Percentiles rank a stretch among this genome's conserved stretches.
These are phyloP conservation scores for Omphalotus olearius DNA, from an alignment of 1,284 basidiomycete genomes.

Conservation along the genomic window DNA sequence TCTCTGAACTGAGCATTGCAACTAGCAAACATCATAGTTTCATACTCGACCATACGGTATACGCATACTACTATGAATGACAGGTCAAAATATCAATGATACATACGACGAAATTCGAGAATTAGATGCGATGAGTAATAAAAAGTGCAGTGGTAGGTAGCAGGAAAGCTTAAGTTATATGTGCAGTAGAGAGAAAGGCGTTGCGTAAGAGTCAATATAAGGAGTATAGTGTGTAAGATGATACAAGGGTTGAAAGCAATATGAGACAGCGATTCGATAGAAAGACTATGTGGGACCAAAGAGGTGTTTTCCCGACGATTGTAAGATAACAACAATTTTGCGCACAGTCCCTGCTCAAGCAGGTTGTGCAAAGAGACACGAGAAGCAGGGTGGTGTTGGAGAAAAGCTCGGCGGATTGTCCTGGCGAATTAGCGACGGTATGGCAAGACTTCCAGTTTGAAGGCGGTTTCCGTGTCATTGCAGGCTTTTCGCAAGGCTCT, in stretches of 20 bases:
- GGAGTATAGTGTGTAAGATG: conserved; percentile 18
- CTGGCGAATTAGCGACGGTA: conserved; percentile 29
- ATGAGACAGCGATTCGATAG: conserved; percentile 26
- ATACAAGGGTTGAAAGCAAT: conserved; percentile 25
- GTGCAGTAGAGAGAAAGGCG: conserved; percentile 6
- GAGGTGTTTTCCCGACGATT: background rate
- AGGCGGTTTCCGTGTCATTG: conserved; percentile 63
- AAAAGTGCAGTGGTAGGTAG: conserved; percentile 4
- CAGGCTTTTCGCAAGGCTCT: conserved; percentile 67
- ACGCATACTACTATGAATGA: conserved; percentile 10
- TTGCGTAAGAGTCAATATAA: conserved; percentile 17
- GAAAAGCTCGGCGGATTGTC: conserved; percentile 7
- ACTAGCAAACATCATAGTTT: too few species aligned
- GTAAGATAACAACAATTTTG: background rate
- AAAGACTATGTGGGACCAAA: too few species aligned
- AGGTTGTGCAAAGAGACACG: conserved; percentile 19
- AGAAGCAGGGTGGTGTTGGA: conserved; percentile 13
- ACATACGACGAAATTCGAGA: conserved; percentile 12
- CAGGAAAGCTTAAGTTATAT: conserved; percentile 8
- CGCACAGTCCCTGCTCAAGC: conserved; percentile 5
- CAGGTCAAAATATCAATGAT: conserved; percentile 15
- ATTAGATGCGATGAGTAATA: conserved; percentile 15
- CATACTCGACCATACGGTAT: background rate
- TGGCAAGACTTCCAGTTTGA: conserved; percentile 60
- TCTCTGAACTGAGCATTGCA: too few species aligned